Conservation (phyloP, 73 alveolate species). For the Blepharisma japonicum region DNA sequence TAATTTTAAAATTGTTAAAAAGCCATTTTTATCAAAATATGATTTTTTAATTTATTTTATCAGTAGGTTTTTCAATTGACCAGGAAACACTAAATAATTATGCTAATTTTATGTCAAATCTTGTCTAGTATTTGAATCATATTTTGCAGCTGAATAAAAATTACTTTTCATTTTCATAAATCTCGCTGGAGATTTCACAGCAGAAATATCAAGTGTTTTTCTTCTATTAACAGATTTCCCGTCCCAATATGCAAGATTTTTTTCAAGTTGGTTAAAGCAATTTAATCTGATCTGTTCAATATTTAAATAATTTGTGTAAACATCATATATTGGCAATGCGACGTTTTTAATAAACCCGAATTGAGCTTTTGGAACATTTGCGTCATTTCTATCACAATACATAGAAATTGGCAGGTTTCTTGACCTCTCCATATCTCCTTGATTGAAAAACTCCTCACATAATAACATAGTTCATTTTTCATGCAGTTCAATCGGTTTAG, state of each 20-base stretch:
- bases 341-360: conserved; percentile 4
- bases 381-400: conserved; percentile 24
- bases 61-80: too few relatives aligned
- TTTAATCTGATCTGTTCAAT: neutral
- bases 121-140: too few relatives aligned
- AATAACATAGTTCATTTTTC: neutral
- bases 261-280: neutral
- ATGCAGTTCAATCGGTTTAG: conserved; percentile 14
- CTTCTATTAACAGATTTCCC: neutral
- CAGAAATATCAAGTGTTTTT: too few relatives aligned
- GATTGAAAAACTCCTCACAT: conserved; percentile 21
- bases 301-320: neutral
- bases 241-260: neutral
- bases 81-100: too few relatives aligned
- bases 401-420: conserved; percentile 12
- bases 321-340: conserved; percentile 8
- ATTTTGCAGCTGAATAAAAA: too few relatives aligned
- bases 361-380: conserved; percentile 1
- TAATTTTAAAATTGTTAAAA: too few relatives aligned
- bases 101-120: too few relatives aligned
- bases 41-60: too few relatives aligned
- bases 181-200: too few relatives aligned
- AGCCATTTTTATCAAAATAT: too few relatives aligned
- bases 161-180: too few relatives aligned
- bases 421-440: conserved; percentile 25